These are phyloP conservation scores for Tetratostichococcus sp. DNA, from an alignment of 139 green algal genomes.

Conservation along the genomic window DNA sequence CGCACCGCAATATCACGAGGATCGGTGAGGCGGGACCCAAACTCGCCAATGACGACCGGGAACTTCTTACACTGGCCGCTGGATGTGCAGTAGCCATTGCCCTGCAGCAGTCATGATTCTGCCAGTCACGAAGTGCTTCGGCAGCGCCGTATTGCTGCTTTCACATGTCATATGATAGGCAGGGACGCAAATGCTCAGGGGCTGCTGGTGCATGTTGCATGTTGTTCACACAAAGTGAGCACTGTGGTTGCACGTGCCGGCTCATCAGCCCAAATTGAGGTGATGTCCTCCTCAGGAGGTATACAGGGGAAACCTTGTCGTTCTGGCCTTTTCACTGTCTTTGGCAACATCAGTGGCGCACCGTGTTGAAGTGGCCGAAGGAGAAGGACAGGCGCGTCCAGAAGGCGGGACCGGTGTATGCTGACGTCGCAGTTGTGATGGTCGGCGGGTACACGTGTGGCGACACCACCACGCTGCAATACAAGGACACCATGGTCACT, in stretches of 20 bases:
- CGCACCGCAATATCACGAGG: slow-evolving; percentile 2
- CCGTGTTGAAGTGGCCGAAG: slow-evolving; percentile 23
- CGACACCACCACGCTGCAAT: neutral
- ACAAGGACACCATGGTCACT: neutral
- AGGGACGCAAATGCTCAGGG: too few species aligned
- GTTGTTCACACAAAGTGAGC: too few species aligned
- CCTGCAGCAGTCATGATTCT: neutral
- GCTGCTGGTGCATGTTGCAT: too few species aligned
- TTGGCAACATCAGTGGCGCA: too few species aligned
- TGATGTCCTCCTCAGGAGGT: too few species aligned
- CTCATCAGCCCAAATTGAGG: too few species aligned
- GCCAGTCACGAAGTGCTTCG: neutral
- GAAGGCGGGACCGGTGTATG: neutral
- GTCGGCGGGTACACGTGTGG: neutral
- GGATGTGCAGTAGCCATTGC: slow-evolving; percentile 11
- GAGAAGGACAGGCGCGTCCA: slow-evolving; percentile 8
- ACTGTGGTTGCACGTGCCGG: too few species aligned
- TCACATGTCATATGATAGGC: too few species aligned
- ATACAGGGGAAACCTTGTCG: too few species aligned
- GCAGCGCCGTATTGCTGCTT: too few species aligned
- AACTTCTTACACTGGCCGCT: slow-evolving; percentile 5
- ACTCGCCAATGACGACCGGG: slow-evolving; percentile 32
- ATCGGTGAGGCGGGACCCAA: slow-evolving; percentile 16
- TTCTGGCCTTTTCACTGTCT: too few species aligned
- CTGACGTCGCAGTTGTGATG: neutral